Base-by-base conservation (phyloP, 164 flowering plant species). In the Echeveria elegans region DNA sequence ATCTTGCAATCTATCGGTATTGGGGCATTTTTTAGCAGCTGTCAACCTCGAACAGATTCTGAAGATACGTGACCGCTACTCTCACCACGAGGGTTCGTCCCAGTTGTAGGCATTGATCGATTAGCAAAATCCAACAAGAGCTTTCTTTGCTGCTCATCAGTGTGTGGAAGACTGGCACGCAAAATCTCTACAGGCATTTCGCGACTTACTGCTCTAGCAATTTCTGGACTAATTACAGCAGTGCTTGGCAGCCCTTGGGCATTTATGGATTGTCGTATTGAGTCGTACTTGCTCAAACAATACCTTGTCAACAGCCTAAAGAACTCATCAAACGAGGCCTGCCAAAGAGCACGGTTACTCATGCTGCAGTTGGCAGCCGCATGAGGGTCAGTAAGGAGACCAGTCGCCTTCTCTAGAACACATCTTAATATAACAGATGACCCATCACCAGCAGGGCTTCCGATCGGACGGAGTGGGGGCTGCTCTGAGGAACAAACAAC, bases 401-500 rank as follows among this genome's bases (percentile, higher is more conserved):
- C 77, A 58, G 86, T 78, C 4, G 83, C 91, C 72, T 87, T 72
- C 26, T 82, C 87, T 12, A 86, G 83, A 45, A 83, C 76, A 18
- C 87, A 75, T 64, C 74, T 80, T 45, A 86, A 38, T 63, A 85
- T 68, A 11, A 78, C 36, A 36, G 91, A 75, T 21, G 91, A 88
- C 50, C 84, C 81, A 67, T 85, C 84, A 40, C 88, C 91, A 47
- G 82, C 80, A 68, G 86, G 43, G 72, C 82, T 80, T 58, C 87
- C 86, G 66, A 86, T 72, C 3, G 87, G 91, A 5, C 85, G 86
- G 11, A 86, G 81, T 0, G 91, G 91, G 21, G 91, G 91, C 77
- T 82, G 87, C 82, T 86, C 91, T 19, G 84, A 69, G 15, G 91
- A 86, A 72, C 88, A 86, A 67, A 83, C 91, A 28, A 86, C 87